These are phyloP conservation scores for Digitaria exilis DNA, from an alignment of 202 grass and related monocot genomes.

Conservation along the genomic window DNA sequence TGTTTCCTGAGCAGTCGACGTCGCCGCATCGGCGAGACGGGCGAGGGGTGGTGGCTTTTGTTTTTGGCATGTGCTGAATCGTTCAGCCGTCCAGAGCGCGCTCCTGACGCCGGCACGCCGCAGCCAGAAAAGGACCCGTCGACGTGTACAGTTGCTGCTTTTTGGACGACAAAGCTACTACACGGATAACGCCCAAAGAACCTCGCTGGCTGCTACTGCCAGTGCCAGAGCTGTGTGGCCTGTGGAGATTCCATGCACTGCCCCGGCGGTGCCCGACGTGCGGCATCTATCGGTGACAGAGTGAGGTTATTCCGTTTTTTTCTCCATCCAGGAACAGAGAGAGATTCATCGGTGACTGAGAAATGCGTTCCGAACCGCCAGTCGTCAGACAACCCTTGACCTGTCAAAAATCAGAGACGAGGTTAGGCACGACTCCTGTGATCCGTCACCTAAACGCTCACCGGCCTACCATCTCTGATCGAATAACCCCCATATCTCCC, in stretches of 20 bases:
- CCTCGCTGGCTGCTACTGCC: background rate
- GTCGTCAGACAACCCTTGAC: background rate
- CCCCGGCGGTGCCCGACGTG: background rate
- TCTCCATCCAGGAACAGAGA: too few relatives aligned
- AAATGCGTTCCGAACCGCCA: background rate
- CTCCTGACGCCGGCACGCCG: background rate
- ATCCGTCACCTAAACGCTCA: background rate
- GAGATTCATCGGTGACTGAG: too few relatives aligned
- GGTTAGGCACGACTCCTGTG: background rate
- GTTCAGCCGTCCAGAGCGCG: background rate
- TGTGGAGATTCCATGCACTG: background rate
- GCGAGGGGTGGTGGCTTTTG: background rate
- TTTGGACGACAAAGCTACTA: background rate
- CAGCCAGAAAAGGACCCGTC: slow-evolving; percentile 16
- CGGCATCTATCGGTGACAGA: background rate
- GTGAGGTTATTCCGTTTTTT: background rate
- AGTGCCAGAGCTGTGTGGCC: background rate
- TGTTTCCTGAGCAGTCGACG: too few relatives aligned
- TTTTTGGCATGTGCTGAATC: background rate
- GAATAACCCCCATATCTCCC: background rate
- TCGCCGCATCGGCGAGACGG: background rate
- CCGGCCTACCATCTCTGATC: background rate
- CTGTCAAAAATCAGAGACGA: background rate
- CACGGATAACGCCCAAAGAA: background rate
- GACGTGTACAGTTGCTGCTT: background rate